Base-by-base conservation (phyloP, 2,329 filamentous ascomycete genomes). In the Neonectria ditissima region DNA sequence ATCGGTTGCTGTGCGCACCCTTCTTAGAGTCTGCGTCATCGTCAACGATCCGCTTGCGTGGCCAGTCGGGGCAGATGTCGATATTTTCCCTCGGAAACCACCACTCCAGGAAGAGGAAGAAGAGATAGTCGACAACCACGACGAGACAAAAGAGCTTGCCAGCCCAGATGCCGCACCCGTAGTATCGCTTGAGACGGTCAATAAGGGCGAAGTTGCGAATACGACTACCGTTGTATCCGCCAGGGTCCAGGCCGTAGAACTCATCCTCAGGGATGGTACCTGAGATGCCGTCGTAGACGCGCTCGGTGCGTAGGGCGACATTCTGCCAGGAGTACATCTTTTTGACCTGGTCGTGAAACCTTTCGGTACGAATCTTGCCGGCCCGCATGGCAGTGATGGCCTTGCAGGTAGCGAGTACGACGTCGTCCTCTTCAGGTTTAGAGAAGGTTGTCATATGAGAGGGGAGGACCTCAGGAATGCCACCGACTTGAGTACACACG, bases 321-420 rank as follows among this genome's bases (percentile, higher is more conserved):
- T 99, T 95, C 28, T 92, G 92, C 96, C 96, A 99, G 1, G 93
- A 97, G 81, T 99, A 99, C 96, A 98, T 98, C 82, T 92, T 92
- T 79, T 95, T 94, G 66, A 99, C 96, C 78, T 98, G 92, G 69
- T 97, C 95, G 77, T 99, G 96, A 75, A 99, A 99, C 44, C 91
- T 88, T 77, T 98, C 95, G 1, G 96, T 97, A 66, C 93, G 90
- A 28, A 99, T 91, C 72, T 91, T 93, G 70, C 94, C 95, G 6
- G 91, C 91, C 47, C 95, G 90, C 59, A 99, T 85, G 30, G 92
- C 91, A 0, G 90, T 91, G 65, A 99, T 98, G 18, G 97, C 96
- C 69, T 91, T 91, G 18, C 93, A 92, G 0, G 97, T 97, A 4
- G 95, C 96, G 44, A 89, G 85, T 0, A 99, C 95, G 11, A 99